phyloP scores from a whole-genome alignment of 2,329 filamentous ascomycete genomes.

The Dryadomyces quercus-mongolicae region DNA sequence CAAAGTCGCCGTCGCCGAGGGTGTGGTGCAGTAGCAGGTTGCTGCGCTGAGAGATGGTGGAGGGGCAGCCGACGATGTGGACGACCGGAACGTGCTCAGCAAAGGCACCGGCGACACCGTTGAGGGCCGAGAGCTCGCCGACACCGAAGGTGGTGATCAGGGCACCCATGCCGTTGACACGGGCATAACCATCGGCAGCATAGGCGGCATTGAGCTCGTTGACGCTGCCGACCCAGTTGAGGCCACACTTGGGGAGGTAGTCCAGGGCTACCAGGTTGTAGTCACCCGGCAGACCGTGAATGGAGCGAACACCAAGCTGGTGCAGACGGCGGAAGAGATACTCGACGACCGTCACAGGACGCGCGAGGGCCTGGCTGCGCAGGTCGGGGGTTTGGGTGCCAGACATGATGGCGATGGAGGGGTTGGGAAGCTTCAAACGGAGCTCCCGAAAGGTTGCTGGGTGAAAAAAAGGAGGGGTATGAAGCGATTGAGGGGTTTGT shows the following conservation, averaged over 20 bases:
- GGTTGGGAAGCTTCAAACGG: neutral
- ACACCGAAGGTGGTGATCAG: constrained; percentile 49
- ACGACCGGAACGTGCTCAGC: constrained; percentile 43
- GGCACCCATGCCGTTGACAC: constrained; percentile 42
- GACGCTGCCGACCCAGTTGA: constrained; percentile 37
- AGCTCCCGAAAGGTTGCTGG: neutral
- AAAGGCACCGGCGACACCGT: constrained; percentile 44
- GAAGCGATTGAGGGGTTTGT: neutral
- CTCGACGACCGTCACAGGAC: constrained; percentile 39
- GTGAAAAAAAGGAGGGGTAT: neutral
- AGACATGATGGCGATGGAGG: neutral
- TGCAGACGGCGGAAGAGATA: constrained; percentile 37
- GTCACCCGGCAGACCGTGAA: constrained; percentile 39
- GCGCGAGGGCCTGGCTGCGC: constrained; percentile 9
- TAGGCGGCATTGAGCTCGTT: constrained; percentile 47
- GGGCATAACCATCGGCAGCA: constrained; percentile 48
- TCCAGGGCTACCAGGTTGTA: constrained; percentile 43
- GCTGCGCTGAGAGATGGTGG: constrained; percentile 13
- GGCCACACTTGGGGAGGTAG: constrained; percentile 30
- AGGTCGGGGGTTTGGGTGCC: constrained; percentile 8
- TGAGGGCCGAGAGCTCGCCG: constrained; percentile 40
- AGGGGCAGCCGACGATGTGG: constrained; percentile 31
- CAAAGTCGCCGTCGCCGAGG: constrained; percentile 41
- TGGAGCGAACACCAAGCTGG: constrained; percentile 32
- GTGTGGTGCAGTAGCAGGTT: constrained; percentile 33